These are phyloP conservation scores for Pythium grandisporangium DNA, from an alignment of 352 stramenopile genomes.

Conservation along the genomic window DNA sequence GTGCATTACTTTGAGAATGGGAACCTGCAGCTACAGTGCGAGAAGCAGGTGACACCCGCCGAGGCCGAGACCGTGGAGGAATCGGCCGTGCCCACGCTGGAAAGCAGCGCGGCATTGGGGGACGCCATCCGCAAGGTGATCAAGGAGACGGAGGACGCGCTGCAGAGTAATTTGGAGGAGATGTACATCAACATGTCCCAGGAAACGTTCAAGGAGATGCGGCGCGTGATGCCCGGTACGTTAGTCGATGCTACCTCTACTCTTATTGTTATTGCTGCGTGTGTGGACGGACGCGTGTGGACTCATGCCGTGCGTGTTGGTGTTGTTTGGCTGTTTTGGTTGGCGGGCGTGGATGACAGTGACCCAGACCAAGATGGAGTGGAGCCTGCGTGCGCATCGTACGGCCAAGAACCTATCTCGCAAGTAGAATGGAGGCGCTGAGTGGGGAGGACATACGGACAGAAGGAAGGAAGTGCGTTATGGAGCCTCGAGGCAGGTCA, in stretches of 20 bases:
- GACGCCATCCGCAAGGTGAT: slow-evolving; percentile 66
- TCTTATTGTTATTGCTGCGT: too few species aligned
- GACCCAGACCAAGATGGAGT: slow-evolving; percentile 86
- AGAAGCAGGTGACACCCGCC: slow-evolving; percentile 52
- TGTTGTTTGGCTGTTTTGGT: too few species aligned
- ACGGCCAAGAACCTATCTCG: slow-evolving; percentile 63
- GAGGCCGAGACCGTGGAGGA: too few species aligned
- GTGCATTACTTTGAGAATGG: slow-evolving; percentile 96
- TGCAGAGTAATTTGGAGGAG: slow-evolving; percentile 87
- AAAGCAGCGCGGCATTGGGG: slow-evolving; percentile 30
- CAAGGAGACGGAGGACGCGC: slow-evolving; percentile 69
- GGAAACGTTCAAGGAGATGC: slow-evolving; percentile 93
- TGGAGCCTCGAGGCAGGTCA: background rate
- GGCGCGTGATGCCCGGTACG: slow-evolving; percentile 88
- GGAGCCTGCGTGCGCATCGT: slow-evolving; percentile 75
- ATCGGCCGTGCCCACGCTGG: slow-evolving; percentile 33
- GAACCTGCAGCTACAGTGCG: slow-evolving; percentile 89
- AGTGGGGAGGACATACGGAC: too few species aligned
- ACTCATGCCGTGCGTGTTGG: too few species aligned
- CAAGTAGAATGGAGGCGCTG: slow-evolving; percentile 30
- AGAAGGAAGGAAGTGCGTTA: background rate
- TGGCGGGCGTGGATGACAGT: slow-evolving; percentile 34
- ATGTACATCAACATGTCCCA: slow-evolving; percentile 95
- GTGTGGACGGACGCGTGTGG: too few species aligned
- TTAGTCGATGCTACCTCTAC: too few species aligned